Conservation (phyloP, 2,329 filamentous ascomycete genomes). For the Knufia fluminis region DNA sequence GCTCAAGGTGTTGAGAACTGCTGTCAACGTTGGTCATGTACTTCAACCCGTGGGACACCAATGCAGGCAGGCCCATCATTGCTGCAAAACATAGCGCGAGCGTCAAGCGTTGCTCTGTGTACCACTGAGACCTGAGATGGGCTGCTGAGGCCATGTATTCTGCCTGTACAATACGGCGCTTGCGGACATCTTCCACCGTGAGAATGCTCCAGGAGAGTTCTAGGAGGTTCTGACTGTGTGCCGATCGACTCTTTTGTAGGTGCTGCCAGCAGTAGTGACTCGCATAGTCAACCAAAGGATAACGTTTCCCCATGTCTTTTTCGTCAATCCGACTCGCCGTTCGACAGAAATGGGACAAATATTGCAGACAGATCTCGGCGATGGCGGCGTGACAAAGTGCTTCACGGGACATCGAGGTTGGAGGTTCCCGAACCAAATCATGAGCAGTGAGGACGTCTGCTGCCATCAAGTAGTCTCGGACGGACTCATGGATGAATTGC, state of each 20-base stretch:
- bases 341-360: constrained; percentile 5
- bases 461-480: constrained; percentile 28
- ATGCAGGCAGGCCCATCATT: not conserved
- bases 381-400: constrained; percentile 7
- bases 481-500: constrained; percentile 32
- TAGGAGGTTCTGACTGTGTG: not conserved
- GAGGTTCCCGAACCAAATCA: constrained; percentile 9
- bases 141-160: no score
- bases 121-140: no score
- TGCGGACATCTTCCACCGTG: not conserved
- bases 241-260: not conserved
- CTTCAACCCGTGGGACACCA: not conserved
- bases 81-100: not conserved
- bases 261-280: not conserved
- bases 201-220: not conserved
- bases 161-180: not conserved
- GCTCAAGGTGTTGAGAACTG: constrained; percentile 5
- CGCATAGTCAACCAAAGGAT: not conserved
- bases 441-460: constrained; percentile 19
- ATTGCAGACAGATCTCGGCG: constrained; percentile 3
- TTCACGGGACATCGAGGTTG: not conserved
- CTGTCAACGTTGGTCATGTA: no score
- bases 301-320: not conserved
- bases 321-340: not conserved
- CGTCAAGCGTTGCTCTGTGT: no score